phyloP scores from a whole-genome alignment of 1,139 yeast genomes.

The Debaryomyces psychrophilus region DNA sequence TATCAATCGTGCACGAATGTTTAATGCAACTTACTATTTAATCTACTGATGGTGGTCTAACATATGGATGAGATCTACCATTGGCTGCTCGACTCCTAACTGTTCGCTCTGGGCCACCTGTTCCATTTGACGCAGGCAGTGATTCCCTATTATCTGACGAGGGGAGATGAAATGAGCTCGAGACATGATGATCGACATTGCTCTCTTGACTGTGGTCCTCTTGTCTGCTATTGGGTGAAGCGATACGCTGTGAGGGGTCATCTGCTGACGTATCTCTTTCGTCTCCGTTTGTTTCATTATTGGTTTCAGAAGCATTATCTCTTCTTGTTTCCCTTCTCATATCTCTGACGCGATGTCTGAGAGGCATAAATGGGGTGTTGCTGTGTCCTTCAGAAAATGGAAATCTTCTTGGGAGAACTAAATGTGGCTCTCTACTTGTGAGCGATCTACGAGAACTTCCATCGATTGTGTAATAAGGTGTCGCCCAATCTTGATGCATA shows the following conservation, averaged over 20 bases:
- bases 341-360: constrained; percentile 11
- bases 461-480: constrained; percentile 21
- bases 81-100: constrained; percentile 24
- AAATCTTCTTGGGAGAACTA: constrained; percentile 36
- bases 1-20: neutral
- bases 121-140: constrained; percentile 14
- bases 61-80: constrained; percentile 35
- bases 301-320: neutral
- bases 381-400: constrained; percentile 29
- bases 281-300: neutral
- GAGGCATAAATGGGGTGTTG: constrained; percentile 13
- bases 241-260: neutral
- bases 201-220: neutral
- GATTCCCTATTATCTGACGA: constrained; percentile 16
- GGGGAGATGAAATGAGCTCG: neutral
- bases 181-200: neutral
- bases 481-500: constrained; percentile 44
- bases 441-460: constrained; percentile 12
- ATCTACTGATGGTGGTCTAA: constrained; percentile 23
- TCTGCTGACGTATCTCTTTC: constrained; percentile 6
- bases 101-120: constrained; percentile 35
- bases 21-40: constrained; percentile 1
- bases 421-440: constrained; percentile 27
- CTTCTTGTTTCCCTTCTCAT: constrained; percentile 13
- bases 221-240: neutral